Percentiles rank a stretch among this genome's conserved stretches.
Conservation (phyloP, 2,329 filamentous ascomycete genomes). For the Aspergillus cejpii region DNA sequence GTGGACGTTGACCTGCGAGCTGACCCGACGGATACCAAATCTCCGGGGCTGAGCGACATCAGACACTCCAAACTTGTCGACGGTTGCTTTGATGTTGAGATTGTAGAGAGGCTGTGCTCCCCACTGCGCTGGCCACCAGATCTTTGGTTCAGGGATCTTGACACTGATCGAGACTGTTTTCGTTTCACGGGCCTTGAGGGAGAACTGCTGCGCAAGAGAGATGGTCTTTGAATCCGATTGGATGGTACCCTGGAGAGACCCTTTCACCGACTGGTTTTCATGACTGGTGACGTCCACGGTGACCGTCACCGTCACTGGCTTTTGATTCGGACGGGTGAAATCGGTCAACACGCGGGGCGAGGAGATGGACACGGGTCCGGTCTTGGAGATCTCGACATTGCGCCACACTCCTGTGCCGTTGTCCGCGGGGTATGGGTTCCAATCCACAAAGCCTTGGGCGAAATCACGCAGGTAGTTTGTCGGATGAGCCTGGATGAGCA, state of each 20-base stretch:
- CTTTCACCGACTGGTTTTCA: slow-evolving; percentile 15
- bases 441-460: slow-evolving; percentile 55
- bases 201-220: slow-evolving; percentile 30
- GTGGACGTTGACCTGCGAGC: slow-evolving; percentile 45
- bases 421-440: slow-evolving; percentile 57
- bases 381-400: slow-evolving; percentile 51
- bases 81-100: slow-evolving; percentile 25
- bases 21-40: slow-evolving; percentile 53
- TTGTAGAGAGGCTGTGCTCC: slow-evolving; percentile 51
- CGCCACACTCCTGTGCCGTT: slow-evolving; percentile 60
- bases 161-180: slow-evolving; percentile 38
- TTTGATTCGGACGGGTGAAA: slow-evolving; percentile 31
- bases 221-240: slow-evolving; percentile 8
- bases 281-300: slow-evolving; percentile 31
- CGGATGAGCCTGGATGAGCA: slow-evolving; percentile 51
- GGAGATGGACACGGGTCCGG: slow-evolving; percentile 45
- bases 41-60: slow-evolving; percentile 30
- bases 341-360: slow-evolving; percentile 44
- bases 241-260: slow-evolving; percentile 21
- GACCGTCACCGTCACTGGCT: slow-evolving; percentile 35
- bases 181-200: slow-evolving; percentile 35
- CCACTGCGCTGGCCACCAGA: slow-evolving; percentile 60
- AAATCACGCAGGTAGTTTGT: slow-evolving; percentile 56
- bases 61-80: slow-evolving; percentile 21
- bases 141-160: slow-evolving; percentile 40